A percentile compares a stretch with the other conserved stretches of the same genome.
These are phyloP conservation scores for Acephala macrosclerotiorum DNA, from an alignment of 2,329 filamentous ascomycete species.

Conservation along the genomic window DNA sequence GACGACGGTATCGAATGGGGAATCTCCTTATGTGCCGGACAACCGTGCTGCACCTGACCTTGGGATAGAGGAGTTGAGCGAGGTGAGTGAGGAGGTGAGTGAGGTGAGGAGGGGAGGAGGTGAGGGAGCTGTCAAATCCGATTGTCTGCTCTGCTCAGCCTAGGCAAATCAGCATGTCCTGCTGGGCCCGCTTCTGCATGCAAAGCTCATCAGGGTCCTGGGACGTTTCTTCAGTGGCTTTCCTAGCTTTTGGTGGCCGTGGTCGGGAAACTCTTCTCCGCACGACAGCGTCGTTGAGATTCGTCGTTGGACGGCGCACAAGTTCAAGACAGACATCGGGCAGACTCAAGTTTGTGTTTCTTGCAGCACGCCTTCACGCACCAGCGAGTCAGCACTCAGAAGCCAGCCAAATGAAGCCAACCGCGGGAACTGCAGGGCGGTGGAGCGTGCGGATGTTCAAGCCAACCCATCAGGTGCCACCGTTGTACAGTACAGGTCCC, in stretches of 20 bases:
- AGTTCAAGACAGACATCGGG: slow-evolving; percentile 1
- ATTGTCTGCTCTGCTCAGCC: background rate
- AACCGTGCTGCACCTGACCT: slow-evolving; percentile 6
- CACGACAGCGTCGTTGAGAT: slow-evolving; percentile 1
- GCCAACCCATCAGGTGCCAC: slow-evolving; percentile 7
- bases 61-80: no score
- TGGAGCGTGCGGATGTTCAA: background rate
- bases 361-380: background rate
- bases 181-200: background rate
- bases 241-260: background rate
- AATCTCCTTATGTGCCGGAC: background rate
- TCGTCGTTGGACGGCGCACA: background rate
- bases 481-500: background rate
- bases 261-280: background rate
- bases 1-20: background rate
- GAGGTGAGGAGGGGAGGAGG: background rate
- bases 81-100: background rate
- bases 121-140: background rate
- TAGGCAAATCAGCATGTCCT: background rate
- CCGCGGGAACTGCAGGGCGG: background rate
- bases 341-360: background rate
- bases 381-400: slow-evolving; percentile 5
- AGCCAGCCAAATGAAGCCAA: background rate
- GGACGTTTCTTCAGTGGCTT: slow-evolving; percentile 4
- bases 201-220: slow-evolving; percentile 10